Evolutionary conservation across 2,329 filamentous ascomycete genomes (phyloP), one percentile per base, ranked within the genome.

Genomic region (Cercospora brassicicola): DNA sequence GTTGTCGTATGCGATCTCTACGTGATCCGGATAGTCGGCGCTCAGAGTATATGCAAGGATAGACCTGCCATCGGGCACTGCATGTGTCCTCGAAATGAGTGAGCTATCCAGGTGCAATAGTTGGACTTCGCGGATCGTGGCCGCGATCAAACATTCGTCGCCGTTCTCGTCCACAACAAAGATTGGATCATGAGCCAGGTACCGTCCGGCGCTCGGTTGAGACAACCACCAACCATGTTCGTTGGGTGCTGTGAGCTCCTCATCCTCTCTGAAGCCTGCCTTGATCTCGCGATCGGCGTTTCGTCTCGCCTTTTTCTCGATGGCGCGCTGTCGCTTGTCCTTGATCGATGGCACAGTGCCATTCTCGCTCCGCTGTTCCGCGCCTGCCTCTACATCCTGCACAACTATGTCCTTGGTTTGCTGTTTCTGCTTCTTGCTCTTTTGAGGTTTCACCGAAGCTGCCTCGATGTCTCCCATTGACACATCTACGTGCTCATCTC

Each of bases 41-140:
- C 84, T 89, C 33, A 88, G 72, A 20, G 82, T 81, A 74, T 84
- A 88, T 26, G 83, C 82, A 23, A 83, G 79, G 23, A 90, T 80
- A 10, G 76, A 79, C 23, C 82, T 78, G 74, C 79, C 76, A 73
- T 82, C 72, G n/a, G 80, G 79, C 30, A 90, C 82, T 11, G 86
- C 82, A 59, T 97, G 89, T 65, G 89, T 88, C 72, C 92, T 89
- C 56, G 92, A 84, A 23, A 96, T 87, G 60, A 96, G 86, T 1
- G 95, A 98, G 64, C 93, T 93, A 71, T 87, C 84, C 31, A 92
- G 88, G 1, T 91, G 91, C 79, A 95, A 67, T 4, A 78, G 65
- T 56, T 77, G 75, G 2, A 77, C 71, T 57, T 77, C 73, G 15
- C 73, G 73, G 0, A 71, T 67, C n/a, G 73, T 78, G 11, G 76